phyloP scores from a whole-genome alignment of 257 asterid genomes.

The Solanum chiquidenum region DNA sequence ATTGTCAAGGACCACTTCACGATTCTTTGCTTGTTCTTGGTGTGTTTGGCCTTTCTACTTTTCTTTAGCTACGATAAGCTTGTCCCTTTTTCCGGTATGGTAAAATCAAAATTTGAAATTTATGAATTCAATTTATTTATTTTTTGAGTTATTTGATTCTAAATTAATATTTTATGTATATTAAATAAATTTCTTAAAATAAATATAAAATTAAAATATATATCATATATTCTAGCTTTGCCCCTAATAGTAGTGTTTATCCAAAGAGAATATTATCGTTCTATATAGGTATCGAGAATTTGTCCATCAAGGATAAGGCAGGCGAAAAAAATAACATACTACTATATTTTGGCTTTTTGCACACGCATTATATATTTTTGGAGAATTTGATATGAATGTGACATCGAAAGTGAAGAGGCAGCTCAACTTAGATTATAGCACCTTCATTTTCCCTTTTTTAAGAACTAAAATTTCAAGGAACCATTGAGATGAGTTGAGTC shows the following conservation, averaged over 20 bases:
- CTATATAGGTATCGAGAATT: neutral
- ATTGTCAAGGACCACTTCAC: neutral
- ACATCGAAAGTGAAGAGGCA: fast-evolving
- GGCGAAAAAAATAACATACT: neutral
- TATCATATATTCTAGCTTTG: neutral
- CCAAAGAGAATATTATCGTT: neutral
- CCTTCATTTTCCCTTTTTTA: neutral
- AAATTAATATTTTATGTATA: neutral
- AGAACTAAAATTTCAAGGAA: neutral
- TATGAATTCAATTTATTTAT: neutral
- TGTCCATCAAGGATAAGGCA: neutral
- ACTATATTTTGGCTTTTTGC: neutral
- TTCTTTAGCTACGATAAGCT: neutral
- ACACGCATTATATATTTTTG: neutral
- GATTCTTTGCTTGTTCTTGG: neutral
- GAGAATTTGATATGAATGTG: fast-evolving
- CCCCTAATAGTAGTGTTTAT: neutral
- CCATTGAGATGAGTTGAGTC: neutral
- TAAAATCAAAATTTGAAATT: neutral
- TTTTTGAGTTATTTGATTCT: neutral
- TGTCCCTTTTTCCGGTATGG: neutral
- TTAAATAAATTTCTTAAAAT: neutral
- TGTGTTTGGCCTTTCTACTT: neutral
- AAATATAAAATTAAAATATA: neutral
- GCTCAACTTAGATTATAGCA: too few species aligned